phyloP scores from a whole-genome alignment of 2,329 filamentous ascomycete species.

The Blastomyces silverae region DNA sequence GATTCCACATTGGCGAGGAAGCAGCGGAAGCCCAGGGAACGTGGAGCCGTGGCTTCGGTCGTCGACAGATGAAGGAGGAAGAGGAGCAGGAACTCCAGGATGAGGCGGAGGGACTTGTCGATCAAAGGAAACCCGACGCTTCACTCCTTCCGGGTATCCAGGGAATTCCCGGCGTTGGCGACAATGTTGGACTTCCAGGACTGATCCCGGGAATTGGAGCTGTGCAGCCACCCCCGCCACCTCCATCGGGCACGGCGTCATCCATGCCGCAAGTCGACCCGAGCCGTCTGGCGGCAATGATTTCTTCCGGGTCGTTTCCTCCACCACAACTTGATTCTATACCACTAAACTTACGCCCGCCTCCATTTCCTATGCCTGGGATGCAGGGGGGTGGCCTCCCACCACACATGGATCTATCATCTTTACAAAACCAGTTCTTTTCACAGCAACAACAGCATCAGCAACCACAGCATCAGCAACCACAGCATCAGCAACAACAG shows the following conservation, averaged over 20 bases:
- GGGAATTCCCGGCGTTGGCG: constrained; percentile 47
- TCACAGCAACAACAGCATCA: constrained; percentile 33
- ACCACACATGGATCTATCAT: constrained; percentile 35
- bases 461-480: constrained; percentile 17
- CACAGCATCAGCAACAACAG: constrained; percentile 25
- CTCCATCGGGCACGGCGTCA: constrained; percentile 25
- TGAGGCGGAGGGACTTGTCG: constrained; percentile 83
- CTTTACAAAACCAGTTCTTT: constrained; percentile 36
- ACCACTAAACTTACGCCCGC: constrained; percentile 22
- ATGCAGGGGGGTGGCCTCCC: constrained; percentile 44
- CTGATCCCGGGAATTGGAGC: constrained; percentile 46
- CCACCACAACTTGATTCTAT: constrained; percentile 44
- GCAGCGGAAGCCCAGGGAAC: constrained; percentile 94
- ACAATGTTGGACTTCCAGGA: constrained; percentile 39
- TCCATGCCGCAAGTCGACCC: constrained; percentile 47
- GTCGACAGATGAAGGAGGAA: constrained; percentile 76
- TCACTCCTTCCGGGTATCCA: constrained; percentile 48
- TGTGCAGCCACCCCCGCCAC: constrained; percentile 34
- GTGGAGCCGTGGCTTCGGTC: constrained; percentile 73
- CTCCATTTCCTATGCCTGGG: constrained; percentile 43
- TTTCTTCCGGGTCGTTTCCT: constrained; percentile 37
- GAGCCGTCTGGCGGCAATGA: constrained; percentile 37
- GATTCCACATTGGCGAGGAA: constrained; percentile 90
- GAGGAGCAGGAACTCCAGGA: constrained; percentile 92
- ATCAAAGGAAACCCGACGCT: constrained; percentile 72